Evolutionary conservation across 2,329 filamentous ascomycete species (phyloP), one percentile per base, ranked within the genome.

Genomic region (Chaetomium sp.): DNA sequence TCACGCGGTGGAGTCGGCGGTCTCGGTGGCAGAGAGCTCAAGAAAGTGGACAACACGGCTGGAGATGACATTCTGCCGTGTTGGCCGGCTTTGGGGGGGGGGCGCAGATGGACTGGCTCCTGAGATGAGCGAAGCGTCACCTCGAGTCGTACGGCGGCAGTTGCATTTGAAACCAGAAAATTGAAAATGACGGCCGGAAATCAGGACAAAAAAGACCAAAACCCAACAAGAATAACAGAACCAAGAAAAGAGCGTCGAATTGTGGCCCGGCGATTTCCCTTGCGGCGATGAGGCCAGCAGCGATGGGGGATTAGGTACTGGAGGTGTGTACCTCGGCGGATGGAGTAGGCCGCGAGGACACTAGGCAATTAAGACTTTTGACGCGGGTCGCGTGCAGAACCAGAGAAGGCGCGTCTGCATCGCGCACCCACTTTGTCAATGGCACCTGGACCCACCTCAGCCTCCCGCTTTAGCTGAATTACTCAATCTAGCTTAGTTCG

Each of bases 1-100:
- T 86, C 85, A 70, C 83, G 83, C n/a, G 87, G 87, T 55, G 88
- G 87, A 38, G 87, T 90, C n/a, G 88, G 87, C 29, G 87, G 87
- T 75, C 86, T 83, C 66, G 84, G 75, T 68, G 82, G 79, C 61
- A 87, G 78, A 64, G 81, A 79, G 68, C 86, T 82, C 70, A 87
- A 78, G 71, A 80, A 74, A 70, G 71, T 77, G 67, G 78, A 74
- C 66, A 75, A 71, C 61, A 74, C 67, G 38, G 67, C 72, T 66
- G 74, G 72, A 66, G 78, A 74, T 74, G 77, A 76, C 79, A 81
- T 81, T 73, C 68, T 76, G 65, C 38, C 54, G 53, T 25, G 63
- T 42, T 33, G 59, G 57, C 60, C 56, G 33, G 60, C 35, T 42
- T 47, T 13, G 25, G 49, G 54, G 42, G 35, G 51, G 60, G 51